These are phyloP conservation scores for Dictyostelium citrinum DNA, from an alignment of 78 protist genomes.

Conservation along the genomic window DNA sequence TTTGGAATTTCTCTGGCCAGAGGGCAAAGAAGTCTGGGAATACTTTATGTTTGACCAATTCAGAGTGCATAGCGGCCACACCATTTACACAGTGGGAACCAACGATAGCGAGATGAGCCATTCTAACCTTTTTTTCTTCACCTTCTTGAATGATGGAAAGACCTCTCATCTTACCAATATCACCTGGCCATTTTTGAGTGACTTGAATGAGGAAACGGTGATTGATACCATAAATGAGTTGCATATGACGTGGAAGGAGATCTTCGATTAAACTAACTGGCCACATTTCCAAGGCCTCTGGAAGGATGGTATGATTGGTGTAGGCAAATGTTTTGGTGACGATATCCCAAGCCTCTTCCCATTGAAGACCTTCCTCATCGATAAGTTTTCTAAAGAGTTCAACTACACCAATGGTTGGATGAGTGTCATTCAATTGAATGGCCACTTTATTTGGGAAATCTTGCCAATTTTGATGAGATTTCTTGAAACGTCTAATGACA, in stretches of 20 bases:
- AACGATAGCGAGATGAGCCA: constrained; percentile 96
- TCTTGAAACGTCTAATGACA: constrained; percentile 91
- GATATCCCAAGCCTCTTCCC: constrained; percentile 94
- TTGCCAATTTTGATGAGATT: constrained; percentile 47
- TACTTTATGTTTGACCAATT: constrained; percentile 86
- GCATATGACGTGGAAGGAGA: constrained; percentile 96
- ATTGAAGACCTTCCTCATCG: constrained; percentile 88
- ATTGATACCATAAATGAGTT: constrained; percentile 96
- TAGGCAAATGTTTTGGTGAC: constrained; percentile 85
- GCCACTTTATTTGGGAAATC: constrained; percentile 78
- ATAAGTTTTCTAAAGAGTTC: constrained; percentile 92
- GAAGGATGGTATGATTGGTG: constrained; percentile 99
- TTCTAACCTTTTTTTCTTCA: constrained; percentile 85
- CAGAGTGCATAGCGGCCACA: constrained; percentile 96
- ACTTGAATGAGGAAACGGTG: constrained; percentile 80
- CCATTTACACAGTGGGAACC: constrained; percentile 95
- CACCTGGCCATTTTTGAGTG: constrained; percentile 83
- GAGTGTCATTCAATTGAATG: constrained; percentile 98
- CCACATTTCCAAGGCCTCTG: constrained; percentile 99
- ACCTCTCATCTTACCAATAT: constrained; percentile 65
- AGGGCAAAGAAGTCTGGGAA: constrained; percentile 90
- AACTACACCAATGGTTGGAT: constrained; percentile 95
- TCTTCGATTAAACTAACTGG: constrained; percentile 87
- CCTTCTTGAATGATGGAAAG: constrained; percentile 94
- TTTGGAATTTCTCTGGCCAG: constrained; percentile 91